Evolutionary conservation across 371 early-diverging fungal species (phyloP).

Genomic region (Apophysomyces variabilis): DNA sequence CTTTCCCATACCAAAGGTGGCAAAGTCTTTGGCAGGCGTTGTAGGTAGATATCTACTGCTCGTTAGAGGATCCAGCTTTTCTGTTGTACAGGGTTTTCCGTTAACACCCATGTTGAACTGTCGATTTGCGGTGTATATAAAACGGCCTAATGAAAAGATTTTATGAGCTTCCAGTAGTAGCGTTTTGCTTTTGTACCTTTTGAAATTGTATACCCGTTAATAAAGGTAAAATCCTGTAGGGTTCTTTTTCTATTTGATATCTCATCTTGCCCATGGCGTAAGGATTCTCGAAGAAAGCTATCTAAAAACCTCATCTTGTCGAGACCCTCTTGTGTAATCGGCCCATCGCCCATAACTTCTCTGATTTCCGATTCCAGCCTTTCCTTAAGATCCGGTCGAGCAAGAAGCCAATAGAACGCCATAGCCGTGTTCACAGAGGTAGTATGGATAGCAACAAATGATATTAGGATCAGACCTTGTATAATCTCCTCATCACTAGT

Average conservation of each 20-base stretch:
- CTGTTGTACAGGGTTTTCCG: too few relatives aligned
- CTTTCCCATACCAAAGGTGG: too few relatives aligned
- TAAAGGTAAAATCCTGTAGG: slow-evolving; percentile 29
- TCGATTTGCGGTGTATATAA: too few relatives aligned
- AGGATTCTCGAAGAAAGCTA: slow-evolving; percentile 37
- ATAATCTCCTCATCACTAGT: slow-evolving; percentile 23
- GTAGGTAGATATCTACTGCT: too few relatives aligned
- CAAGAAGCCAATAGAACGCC: slow-evolving; percentile 36
- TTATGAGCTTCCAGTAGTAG: too few relatives aligned
- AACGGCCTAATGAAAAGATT: too few relatives aligned
- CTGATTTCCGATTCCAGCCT: slow-evolving; percentile 32
- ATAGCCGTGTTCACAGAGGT: slow-evolving; percentile 34
- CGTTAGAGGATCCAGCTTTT: too few relatives aligned
- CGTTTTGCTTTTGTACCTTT: slow-evolving; percentile 12
- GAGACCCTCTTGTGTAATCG: slow-evolving; percentile 26
- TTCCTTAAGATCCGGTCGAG: slow-evolving; percentile 38
- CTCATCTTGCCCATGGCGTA: slow-evolving; percentile 40
- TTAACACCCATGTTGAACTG: too few relatives aligned
- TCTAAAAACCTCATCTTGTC: slow-evolving; percentile 40
- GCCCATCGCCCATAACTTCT: slow-evolving; percentile 26
- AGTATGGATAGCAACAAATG: slow-evolving; percentile 46
- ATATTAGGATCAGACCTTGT: slow-evolving; percentile 29
- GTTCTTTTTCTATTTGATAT: slow-evolving; percentile 29
- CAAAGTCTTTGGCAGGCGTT: too few relatives aligned
- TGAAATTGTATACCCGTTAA: slow-evolving; percentile 43